Percentiles rank a stretch among this genome's conserved stretches.
Conservation (phyloP, 805 yeast genomes). For the Suhomyces faveliae region DNA sequence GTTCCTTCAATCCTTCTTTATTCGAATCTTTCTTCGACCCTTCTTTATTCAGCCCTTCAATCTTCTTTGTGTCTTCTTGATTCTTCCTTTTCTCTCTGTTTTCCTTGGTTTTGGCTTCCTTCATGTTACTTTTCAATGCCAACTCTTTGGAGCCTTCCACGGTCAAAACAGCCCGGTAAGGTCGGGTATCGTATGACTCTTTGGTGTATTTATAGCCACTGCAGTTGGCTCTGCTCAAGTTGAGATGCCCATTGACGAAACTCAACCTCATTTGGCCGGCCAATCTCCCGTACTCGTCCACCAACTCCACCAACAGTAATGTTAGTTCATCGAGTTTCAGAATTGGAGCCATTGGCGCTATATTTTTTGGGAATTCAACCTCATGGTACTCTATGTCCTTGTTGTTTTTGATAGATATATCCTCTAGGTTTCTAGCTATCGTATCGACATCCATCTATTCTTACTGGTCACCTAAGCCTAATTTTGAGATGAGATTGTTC, state of each 20-base stretch:
- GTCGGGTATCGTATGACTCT: slow-evolving; percentile 41
- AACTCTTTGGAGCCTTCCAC: slow-evolving; percentile 9
- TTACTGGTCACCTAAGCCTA: too few species aligned
- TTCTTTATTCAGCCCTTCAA: too few species aligned
- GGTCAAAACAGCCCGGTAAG: slow-evolving; percentile 24
- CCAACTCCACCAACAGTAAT: slow-evolving; percentile 23
- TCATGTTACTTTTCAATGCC: slow-evolving; percentile 2
- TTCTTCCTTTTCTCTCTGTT: background rate
- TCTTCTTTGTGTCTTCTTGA: slow-evolving; percentile 1
- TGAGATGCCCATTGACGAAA: slow-evolving; percentile 37
- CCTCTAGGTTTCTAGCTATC: slow-evolving; percentile 9
- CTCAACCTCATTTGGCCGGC: slow-evolving; percentile 18
- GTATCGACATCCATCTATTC: slow-evolving; percentile 2
- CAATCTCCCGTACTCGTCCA: slow-evolving; percentile 33
- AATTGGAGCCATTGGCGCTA: background rate
- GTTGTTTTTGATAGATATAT: slow-evolving; percentile 7
- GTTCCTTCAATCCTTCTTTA: background rate
- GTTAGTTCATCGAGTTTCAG: slow-evolving; percentile 8
- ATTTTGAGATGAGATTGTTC: too few species aligned
- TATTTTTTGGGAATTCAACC: background rate
- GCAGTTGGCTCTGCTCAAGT: slow-evolving; percentile 48
- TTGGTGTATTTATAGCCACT: slow-evolving; percentile 35
- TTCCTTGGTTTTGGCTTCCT: slow-evolving; percentile 3
- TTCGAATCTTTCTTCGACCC: too few species aligned
- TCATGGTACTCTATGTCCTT: background rate